These are phyloP conservation scores for Centaurea solstitialis DNA, from an alignment of 129 eudicot species.

Conservation along the genomic window DNA sequence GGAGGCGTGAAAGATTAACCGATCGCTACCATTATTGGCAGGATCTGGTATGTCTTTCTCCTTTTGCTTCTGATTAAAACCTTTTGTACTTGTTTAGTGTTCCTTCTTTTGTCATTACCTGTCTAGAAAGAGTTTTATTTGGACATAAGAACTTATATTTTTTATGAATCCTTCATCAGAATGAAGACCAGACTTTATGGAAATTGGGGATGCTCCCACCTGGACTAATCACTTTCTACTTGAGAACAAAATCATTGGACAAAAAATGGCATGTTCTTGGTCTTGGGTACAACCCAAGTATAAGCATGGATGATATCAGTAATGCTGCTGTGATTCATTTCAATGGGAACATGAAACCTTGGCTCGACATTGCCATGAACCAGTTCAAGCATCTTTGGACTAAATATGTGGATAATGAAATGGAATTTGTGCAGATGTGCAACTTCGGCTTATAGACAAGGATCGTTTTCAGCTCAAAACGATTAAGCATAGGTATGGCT, in stretches of 20 bases:
- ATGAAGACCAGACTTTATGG: constrained; percentile 74
- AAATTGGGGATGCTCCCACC: constrained; percentile 71
- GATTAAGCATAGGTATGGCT: constrained; percentile 20
- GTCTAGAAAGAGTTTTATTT: not conserved
- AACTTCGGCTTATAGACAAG: constrained; percentile 74
- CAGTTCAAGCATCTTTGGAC: constrained; percentile 92
- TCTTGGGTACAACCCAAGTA: constrained; percentile 87
- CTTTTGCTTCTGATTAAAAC: not conserved
- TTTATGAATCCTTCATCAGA: constrained; percentile 38
- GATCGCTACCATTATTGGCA: constrained; percentile 80
- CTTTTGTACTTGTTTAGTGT: not conserved
- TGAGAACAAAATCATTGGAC: constrained; percentile 80
- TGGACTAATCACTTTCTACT: constrained; percentile 66
- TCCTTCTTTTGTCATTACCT: not conserved
- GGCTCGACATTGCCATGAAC: constrained; percentile 95
- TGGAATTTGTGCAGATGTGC: constrained; percentile 88
- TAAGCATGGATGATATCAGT: constrained; percentile 80
- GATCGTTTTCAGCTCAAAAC: constrained; percentile 12
- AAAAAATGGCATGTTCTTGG: constrained; percentile 92
- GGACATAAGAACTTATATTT: not conserved
- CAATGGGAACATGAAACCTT: constrained; percentile 94
- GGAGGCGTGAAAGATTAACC: constrained; percentile 70
- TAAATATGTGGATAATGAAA: constrained; percentile 69
- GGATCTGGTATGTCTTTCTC: constrained; percentile 45
- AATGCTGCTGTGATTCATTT: constrained; percentile 82